A percentile compares a stretch with the other conserved stretches of the same genome.
Conservation (phyloP, 352 stramenopile genomes). For the Phytopythium mirpurense region DNA sequence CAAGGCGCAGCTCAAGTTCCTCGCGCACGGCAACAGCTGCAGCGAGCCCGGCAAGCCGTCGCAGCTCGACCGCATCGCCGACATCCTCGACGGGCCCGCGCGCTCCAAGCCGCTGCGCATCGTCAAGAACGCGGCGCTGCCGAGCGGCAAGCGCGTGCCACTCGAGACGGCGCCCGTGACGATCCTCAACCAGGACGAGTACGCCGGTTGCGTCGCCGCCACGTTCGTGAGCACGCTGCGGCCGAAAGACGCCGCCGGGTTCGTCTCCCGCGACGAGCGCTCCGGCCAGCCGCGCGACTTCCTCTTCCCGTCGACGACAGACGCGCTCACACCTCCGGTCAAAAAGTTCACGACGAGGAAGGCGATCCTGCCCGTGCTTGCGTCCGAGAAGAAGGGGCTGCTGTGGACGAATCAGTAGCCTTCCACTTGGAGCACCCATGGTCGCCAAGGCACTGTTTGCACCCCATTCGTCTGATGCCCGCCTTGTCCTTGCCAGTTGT, state of each 20-base stretch:
- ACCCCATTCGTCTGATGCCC: too few relatives aligned
- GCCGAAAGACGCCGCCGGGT: constrained; percentile 26
- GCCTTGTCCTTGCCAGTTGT: too few relatives aligned
- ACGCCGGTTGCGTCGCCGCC: constrained; percentile 37
- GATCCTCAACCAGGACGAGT: constrained; percentile 66
- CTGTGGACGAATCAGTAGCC: constrained; percentile 44
- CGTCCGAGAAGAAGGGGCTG: constrained; percentile 36
- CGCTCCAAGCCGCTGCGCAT: constrained; percentile 70
- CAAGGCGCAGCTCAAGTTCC: constrained; percentile 77
- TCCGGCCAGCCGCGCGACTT: constrained; percentile 50
- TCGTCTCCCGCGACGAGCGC: constrained; percentile 23
- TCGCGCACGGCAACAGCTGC: constrained; percentile 83
- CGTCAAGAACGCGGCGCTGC: constrained; percentile 69
- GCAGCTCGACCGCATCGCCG: constrained; percentile 73
- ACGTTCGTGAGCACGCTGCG: constrained; percentile 51
- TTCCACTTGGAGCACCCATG: too few relatives aligned
- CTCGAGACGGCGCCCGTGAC: constrained; percentile 54
- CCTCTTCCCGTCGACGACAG: constrained; percentile 48
- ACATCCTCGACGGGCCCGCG: constrained; percentile 54
- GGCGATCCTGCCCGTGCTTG: constrained; percentile 26
- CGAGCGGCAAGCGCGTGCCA: constrained; percentile 67
- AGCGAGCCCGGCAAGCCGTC: constrained; percentile 42
- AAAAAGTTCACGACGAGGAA: constrained; percentile 56
- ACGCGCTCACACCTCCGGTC: constrained; percentile 49
- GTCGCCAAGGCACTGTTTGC: too few relatives aligned